A percentile compares a stretch with the other conserved stretches of the same genome.
Conservation (phyloP, 2,329 filamentous ascomycete species). For the Colletotrichum shisoi region DNA sequence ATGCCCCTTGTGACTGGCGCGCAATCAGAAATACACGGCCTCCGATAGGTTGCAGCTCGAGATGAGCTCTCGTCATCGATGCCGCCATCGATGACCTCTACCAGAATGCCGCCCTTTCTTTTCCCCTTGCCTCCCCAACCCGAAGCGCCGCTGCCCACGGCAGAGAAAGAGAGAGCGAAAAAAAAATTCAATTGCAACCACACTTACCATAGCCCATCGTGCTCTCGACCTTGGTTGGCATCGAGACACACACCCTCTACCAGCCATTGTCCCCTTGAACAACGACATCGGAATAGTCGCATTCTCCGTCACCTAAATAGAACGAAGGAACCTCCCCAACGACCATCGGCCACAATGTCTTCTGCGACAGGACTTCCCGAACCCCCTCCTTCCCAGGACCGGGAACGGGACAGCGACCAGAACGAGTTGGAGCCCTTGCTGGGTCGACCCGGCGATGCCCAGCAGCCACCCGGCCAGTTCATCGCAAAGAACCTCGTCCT, state of each 20-base stretch:
- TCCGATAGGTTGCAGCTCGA: slow-evolving; percentile 36
- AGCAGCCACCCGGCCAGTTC: slow-evolving; percentile 69
- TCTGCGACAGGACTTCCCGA: slow-evolving; percentile 73
- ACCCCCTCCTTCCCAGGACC: slow-evolving; percentile 45
- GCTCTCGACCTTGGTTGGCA: not conserved
- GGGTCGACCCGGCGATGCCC: slow-evolving; percentile 72
- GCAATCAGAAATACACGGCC: slow-evolving; percentile 33
- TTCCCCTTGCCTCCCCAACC: slow-evolving; percentile 6
- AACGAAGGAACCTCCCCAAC: not conserved
- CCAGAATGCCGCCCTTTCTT: slow-evolving; percentile 16
- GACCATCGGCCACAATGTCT: slow-evolving; percentile 60
- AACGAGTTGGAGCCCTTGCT: slow-evolving; percentile 56
- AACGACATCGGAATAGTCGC: not conserved
- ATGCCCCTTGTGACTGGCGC: slow-evolving; percentile 8
- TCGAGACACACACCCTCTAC: not conserved
- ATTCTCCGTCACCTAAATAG: not conserved
- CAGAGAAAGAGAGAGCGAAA: too few relatives aligned
- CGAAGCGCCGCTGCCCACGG: not conserved
- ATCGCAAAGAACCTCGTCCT: slow-evolving; percentile 76
- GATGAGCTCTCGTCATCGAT: slow-evolving; percentile 37
- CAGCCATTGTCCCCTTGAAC: not conserved
- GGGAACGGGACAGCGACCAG: slow-evolving; percentile 42
- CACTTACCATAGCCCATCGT: not conserved
- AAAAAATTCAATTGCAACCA: not conserved
- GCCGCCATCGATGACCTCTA: slow-evolving; percentile 32